A percentile compares a stretch with the other conserved stretches of the same genome.
Conservation (phyloP, 2,329 filamentous ascomycete species). For the Epichloe aotearoae region DNA sequence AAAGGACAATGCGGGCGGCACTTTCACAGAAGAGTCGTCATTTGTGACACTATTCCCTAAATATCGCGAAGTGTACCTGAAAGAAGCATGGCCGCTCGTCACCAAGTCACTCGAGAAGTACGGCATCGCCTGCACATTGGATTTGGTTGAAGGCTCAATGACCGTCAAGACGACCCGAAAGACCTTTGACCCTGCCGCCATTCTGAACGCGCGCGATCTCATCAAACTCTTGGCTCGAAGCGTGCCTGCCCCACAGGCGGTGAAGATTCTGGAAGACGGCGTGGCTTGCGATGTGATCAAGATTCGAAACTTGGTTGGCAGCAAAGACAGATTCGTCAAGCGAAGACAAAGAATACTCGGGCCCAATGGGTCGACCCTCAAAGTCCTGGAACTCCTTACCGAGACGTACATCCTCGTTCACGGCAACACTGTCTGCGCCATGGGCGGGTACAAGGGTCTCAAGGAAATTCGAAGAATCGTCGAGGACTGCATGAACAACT, state of each 20-base stretch:
- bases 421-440: conserved; percentile 84
- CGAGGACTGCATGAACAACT: conserved; percentile 93
- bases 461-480: conserved; percentile 85
- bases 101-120: conserved; percentile 76
- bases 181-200: conserved; percentile 82
- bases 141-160: conserved; percentile 93
- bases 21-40: conserved; percentile 84
- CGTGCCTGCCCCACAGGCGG: conserved; percentile 81
- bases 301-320: conserved; percentile 77
- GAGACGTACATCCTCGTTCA: conserved; percentile 89
- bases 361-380: conserved; percentile 81
- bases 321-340: conserved; percentile 94
- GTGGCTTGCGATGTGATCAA: conserved; percentile 93
- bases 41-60: conserved; percentile 86
- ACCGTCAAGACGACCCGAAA: conserved; percentile 88
- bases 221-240: conserved; percentile 86
- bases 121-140: conserved; percentile 81
- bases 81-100: conserved; percentile 84
- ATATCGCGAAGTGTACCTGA: conserved; percentile 89
- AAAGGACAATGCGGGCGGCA: conserved; percentile 72
- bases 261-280: conserved; percentile 89
- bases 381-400: conserved; percentile 85
- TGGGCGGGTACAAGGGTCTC: conserved; percentile 85
- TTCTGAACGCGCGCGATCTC: conserved; percentile 85
- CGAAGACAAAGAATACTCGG: conserved; percentile 84